Conservation (phyloP, 2,329 filamentous ascomycete species). For the Coniochaeta prunicola region DNA sequence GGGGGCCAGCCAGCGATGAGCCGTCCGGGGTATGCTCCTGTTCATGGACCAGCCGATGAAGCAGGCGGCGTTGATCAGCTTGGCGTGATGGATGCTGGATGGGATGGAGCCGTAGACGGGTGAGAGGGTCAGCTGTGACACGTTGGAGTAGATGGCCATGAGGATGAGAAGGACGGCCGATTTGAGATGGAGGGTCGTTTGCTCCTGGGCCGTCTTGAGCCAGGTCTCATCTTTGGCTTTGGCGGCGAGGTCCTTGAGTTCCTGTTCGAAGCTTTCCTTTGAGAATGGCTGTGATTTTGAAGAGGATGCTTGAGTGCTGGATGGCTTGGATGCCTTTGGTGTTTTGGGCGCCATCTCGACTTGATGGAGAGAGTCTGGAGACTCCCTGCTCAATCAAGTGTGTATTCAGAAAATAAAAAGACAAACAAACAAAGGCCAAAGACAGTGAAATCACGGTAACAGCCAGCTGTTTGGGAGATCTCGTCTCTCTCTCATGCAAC, state of each 20-base stretch:
- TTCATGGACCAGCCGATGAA: conserved; percentile 68
- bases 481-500: no score
- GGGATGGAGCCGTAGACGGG: conserved; percentile 87
- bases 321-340: conserved; percentile 2
- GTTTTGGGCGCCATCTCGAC: conserved; percentile 20
- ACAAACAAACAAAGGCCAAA: neutral
- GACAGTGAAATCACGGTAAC: neutral
- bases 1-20: conserved; percentile 59
- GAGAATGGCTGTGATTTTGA: conserved; percentile 23
- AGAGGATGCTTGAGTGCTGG: neutral
- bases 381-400: neutral
- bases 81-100: conserved; percentile 62
- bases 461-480: conserved; percentile 5
- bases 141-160: conserved; percentile 57
- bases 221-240: conserved; percentile 31
- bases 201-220: conserved; percentile 24
- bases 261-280: conserved; percentile 45
- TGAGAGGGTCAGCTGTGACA: conserved; percentile 69
- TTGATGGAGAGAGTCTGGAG: neutral
- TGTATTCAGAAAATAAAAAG: neutral
- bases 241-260: conserved; percentile 42
- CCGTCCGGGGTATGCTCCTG: conserved; percentile 39
- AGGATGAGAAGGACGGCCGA: conserved; percentile 42
- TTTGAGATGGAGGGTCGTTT: conserved; percentile 33
- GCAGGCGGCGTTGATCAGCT: conserved; percentile 56